Base-by-base conservation (phyloP, 345 rosid genomes). In the Ailanthus altissimus region DNA sequence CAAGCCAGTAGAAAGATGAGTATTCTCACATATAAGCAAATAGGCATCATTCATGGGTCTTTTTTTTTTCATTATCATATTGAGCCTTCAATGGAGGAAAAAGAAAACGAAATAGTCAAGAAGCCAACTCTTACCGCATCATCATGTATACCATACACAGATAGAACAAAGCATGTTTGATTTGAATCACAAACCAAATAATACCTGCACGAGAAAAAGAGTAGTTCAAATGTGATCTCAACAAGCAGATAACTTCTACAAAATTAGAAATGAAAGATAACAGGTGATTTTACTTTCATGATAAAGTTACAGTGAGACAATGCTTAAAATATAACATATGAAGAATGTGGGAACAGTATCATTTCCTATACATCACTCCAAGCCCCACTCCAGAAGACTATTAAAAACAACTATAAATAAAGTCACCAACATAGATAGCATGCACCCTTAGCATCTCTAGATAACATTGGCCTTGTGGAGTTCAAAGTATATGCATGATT, bases 151-250 rank as follows among this genome's bases (percentile, higher is more conserved):
- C 91, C 84, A 70, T 90, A 89, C n/a, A 90, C 88, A 0, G 94
- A 83, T 26, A 90, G 88, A 80, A 89, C 85, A 81, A 89, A 86
- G 81, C 85, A 85, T 18, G 67, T 75, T 69, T 89, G 93, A 66
- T 84, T 85, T 70, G 93, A 81, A 85, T 91, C 93, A 72, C 91
- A 91, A 66, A 84, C 83, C 85, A 91, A 74, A 83, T 76, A 88
- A 79, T 88, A 91, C 70, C 95, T 89, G 93, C 85, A 75, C 28
- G 21, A 79, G 67, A 73, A 76, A 36, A 21, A 77, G 47, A 73
- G 67, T 67, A 73, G 38, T 54, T 76, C 23, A 13, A 25, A 26
- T 62, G 47, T 61, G 28, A 57, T 58, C 11, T 25, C 47, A 8
- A 36, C 36, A 59, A 3, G 40, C 65, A 42, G 43, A 42, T 42